Percentiles rank a stretch among this genome's conserved stretches.
phyloP scores from a whole-genome alignment of 1,284 basidiomycete species.

The Naganishia sp. region DNA sequence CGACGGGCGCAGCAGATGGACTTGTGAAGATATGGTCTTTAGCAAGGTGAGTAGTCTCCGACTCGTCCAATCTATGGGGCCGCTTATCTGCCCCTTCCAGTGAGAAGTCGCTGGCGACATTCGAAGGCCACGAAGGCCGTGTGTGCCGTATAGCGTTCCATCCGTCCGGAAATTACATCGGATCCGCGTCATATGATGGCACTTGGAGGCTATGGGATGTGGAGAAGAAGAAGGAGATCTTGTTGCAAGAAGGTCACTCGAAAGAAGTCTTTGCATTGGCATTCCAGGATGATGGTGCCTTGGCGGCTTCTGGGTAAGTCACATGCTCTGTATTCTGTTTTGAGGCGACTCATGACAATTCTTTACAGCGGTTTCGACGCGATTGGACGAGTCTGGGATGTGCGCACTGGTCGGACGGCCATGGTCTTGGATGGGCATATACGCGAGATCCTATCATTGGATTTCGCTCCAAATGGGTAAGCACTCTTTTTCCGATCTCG shows the following conservation, averaged over 20 bases:
- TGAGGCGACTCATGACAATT: not conserved
- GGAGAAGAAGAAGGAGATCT: conserved; percentile 72
- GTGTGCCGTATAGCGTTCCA: conserved; percentile 95
- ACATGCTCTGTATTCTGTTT: too few relatives aligned
- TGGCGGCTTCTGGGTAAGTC: conserved; percentile 84
- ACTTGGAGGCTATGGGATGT: conserved; percentile 99
- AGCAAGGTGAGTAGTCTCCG: conserved; percentile 61
- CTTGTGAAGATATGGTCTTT: conserved; percentile 87
- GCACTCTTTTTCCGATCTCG: conserved; percentile 37
- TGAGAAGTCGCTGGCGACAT: conserved; percentile 73
- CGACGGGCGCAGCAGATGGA: conserved; percentile 85
- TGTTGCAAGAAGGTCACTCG: conserved; percentile 94
- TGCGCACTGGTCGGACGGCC: conserved; percentile 89
- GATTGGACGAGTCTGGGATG: conserved; percentile 95
- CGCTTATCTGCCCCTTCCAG: conserved; percentile 51
- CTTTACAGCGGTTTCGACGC: conserved; percentile 82
- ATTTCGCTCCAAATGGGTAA: conserved; percentile 93
- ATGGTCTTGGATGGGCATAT: conserved; percentile 99
- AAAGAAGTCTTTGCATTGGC: conserved; percentile 94
- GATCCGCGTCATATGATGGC: conserved; percentile 93
- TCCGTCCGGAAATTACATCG: conserved; percentile 88
- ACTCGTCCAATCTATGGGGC: not conserved
- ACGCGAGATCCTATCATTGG: conserved; percentile 85
- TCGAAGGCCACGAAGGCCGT: conserved; percentile 86
- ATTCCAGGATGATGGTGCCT: conserved; percentile 91